Conservation (phyloP, 805 yeast genomes). For the Ogataea allantospora region DNA sequence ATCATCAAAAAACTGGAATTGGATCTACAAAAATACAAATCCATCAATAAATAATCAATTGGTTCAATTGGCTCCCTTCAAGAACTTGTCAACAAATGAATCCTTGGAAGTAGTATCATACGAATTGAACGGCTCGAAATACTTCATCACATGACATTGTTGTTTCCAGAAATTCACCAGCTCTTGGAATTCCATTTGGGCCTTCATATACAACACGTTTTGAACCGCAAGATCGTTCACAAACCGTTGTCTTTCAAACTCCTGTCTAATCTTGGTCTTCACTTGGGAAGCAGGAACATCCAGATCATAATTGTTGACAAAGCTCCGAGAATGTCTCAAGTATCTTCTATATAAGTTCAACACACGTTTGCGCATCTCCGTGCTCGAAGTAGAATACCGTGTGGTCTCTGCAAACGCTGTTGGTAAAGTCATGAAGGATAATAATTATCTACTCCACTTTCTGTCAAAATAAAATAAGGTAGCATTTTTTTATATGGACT, state of each 20-base stretch:
- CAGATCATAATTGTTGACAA: constrained; percentile 63
- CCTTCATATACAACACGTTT: constrained; percentile 74
- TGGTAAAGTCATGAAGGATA: constrained; percentile 51
- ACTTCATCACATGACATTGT: constrained; percentile 78
- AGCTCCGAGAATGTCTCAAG: constrained; percentile 52
- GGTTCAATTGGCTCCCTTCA: constrained; percentile 49
- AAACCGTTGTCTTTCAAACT: constrained; percentile 80
- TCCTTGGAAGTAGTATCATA: constrained; percentile 56
- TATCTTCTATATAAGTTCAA: constrained; percentile 72
- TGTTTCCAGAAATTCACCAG: constrained; percentile 89
- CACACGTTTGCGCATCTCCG: constrained; percentile 63
- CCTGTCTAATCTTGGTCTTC: constrained; percentile 83
- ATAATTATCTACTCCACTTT: constrained; percentile 6
- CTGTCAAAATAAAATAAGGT: constrained; percentile 10
- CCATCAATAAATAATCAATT: constrained; percentile 29
- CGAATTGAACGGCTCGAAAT: constrained; percentile 65
- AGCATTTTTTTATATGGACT: constrained; percentile 4
- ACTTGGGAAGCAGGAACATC: constrained; percentile 77
- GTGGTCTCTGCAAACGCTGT: constrained; percentile 86
- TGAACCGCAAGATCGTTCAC: constrained; percentile 63
- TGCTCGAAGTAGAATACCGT: constrained; percentile 56
- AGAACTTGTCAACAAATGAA: constrained; percentile 69
- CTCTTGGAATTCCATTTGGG: constrained; percentile 90
- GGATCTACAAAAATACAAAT: constrained; percentile 16
- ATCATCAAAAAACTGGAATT: constrained; percentile 32